Conservation (phyloP, 306 rosid genomes). For the Spatholobus suberectus region DNA sequence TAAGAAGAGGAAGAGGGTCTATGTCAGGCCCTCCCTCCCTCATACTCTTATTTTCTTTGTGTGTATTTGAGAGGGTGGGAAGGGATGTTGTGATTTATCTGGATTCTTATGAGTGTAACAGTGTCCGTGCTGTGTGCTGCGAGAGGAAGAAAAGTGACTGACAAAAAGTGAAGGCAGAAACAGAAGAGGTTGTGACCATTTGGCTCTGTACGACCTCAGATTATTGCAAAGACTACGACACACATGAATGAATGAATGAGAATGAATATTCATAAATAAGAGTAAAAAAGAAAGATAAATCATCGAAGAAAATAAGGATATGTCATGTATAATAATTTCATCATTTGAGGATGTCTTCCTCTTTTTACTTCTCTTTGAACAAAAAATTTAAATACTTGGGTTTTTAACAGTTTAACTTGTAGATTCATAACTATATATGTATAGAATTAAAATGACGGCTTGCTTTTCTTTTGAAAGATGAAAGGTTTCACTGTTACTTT, state of each 20-base stretch:
- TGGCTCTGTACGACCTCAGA: constrained; percentile 42
- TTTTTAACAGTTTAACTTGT: constrained; percentile 17
- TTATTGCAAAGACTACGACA: background rate
- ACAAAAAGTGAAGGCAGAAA: constrained; percentile 48
- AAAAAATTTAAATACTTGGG: background rate
- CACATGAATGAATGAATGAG: background rate
- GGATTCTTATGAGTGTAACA: constrained; percentile 45
- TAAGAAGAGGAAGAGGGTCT: constrained; percentile 18
- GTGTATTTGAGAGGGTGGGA: background rate
- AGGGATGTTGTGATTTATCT: constrained; percentile 41
- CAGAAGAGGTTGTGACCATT: constrained; percentile 41
- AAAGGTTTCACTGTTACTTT: constrained; percentile 30
- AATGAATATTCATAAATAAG: background rate
- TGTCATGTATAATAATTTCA: constrained; percentile 6
- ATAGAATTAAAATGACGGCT: constrained; percentile 29
- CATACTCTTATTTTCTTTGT: background rate
- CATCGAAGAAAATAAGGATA: constrained; percentile 56
- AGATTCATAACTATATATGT: background rate
- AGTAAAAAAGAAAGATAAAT: background rate
- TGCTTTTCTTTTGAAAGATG: constrained; percentile 29
- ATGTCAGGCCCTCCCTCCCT: constrained; percentile 39
- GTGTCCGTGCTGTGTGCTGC: constrained; percentile 40
- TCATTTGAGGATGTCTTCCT: constrained; percentile 7
- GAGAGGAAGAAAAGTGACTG: constrained; percentile 39
- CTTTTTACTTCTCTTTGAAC: background rate